A percentile compares a stretch with the other conserved stretches of the same genome.
Evolutionary conservation across 495 filamentous ascomycete species (phyloP).

Genomic region (Penicillium turbatum): DNA sequence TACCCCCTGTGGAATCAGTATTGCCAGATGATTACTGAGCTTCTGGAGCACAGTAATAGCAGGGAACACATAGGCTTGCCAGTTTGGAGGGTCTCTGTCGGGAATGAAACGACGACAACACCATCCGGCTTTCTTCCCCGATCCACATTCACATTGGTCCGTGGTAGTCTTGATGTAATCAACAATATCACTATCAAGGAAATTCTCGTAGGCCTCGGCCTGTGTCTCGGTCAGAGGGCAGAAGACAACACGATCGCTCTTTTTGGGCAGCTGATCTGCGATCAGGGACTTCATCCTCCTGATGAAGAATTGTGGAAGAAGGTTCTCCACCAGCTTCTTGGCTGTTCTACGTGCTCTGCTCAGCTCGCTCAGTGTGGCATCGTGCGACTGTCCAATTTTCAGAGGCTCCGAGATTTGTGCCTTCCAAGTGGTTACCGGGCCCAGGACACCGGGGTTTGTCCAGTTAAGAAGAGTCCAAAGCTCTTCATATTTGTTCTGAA

Average conservation of each 20-base stretch:
- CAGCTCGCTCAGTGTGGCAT: constrained; percentile 81
- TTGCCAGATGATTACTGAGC: constrained; percentile 85
- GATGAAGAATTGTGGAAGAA: constrained; percentile 89
- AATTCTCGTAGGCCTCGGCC: constrained; percentile 77
- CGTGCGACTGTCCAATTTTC: constrained; percentile 83
- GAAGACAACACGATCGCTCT: constrained; percentile 91
- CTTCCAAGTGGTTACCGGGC: constrained; percentile 74
- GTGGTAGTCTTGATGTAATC: constrained; percentile 60
- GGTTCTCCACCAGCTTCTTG: constrained; percentile 77
- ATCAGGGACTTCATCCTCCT: constrained; percentile 92
- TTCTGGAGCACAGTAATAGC: constrained; percentile 76
- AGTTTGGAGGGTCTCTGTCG: constrained; percentile 49
- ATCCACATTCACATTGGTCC: constrained; percentile 67
- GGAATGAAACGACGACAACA: constrained; percentile 65
- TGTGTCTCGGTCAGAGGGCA: constrained; percentile 85
- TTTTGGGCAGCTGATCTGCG: constrained; percentile 92
- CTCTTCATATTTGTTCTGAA: constrained; percentile 97
- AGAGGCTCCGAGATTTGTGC: constrained; percentile 71
- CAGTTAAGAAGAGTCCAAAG: constrained; percentile 96
- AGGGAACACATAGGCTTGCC: constrained; percentile 85
- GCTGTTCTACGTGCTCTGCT: constrained; percentile 78
- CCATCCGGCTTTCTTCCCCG: constrained; percentile 69
- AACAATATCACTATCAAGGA: constrained; percentile 69
- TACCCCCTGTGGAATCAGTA: constrained; percentile 68
- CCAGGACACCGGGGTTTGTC: constrained; percentile 88